phyloP scores from a whole-genome alignment of 1,284 basidiomycete genomes.

The Phellinidium pouzarii region DNA sequence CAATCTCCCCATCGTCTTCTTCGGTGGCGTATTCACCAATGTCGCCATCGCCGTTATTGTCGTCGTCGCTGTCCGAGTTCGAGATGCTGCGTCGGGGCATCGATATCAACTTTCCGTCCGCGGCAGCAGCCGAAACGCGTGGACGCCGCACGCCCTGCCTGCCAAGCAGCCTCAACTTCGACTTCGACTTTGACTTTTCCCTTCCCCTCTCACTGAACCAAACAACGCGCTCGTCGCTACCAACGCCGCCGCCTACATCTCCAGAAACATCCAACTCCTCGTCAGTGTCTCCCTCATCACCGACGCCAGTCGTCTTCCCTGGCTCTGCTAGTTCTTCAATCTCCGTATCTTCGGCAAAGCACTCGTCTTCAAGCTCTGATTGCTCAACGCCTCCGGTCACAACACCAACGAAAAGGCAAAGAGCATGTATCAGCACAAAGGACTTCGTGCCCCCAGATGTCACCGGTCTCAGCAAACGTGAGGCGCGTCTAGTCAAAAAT shows the following conservation, averaged over 20 bases:
- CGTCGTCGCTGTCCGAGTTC: slow-evolving; percentile 10
- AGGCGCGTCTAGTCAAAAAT: slow-evolving; percentile 88
- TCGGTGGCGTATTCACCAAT: neutral
- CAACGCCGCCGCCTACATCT: slow-evolving; percentile 1
- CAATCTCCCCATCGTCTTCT: neutral
- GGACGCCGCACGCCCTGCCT: neutral
- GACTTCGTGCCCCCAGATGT: slow-evolving; percentile 88
- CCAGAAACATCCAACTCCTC: slow-evolving; percentile 1
- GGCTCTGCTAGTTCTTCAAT: neutral
- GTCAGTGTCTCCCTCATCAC: neutral
- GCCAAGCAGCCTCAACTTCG: slow-evolving; percentile 6
- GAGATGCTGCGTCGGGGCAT: slow-evolving; percentile 9
- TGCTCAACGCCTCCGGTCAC: neutral
- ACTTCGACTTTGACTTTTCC: slow-evolving; percentile 15
- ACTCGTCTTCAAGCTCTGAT: neutral
- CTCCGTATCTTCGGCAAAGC: neutral
- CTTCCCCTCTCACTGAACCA: neutral
- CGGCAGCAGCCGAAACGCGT: neutral
- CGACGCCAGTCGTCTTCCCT: neutral
- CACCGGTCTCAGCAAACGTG: slow-evolving; percentile 80
- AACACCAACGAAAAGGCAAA: slow-evolving; percentile 37
- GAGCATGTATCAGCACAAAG: slow-evolving; percentile 64
- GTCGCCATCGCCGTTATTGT: neutral
- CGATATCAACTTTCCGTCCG: neutral
- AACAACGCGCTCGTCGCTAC: neutral